Conservation (phyloP, 2,329 filamentous ascomycete species). For the Lizonia empirigonia region DNA sequence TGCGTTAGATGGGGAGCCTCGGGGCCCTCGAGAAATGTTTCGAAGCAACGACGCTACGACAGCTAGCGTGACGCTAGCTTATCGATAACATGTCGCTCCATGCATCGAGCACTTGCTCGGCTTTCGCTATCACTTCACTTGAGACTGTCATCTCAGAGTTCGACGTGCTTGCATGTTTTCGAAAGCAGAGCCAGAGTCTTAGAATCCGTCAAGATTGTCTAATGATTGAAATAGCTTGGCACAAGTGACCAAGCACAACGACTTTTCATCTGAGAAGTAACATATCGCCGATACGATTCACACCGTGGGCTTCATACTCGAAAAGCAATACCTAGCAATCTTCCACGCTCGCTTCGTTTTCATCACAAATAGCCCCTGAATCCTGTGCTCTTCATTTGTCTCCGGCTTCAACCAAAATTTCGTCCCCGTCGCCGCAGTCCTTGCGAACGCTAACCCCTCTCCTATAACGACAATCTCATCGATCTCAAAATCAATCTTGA, state of each 20-base stretch:
- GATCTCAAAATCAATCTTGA: conserved; percentile 14
- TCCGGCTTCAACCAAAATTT: conserved; percentile 16
- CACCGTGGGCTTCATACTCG: conserved; percentile 12
- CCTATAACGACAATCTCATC: conserved; percentile 13
- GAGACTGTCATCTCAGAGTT: not conserved
- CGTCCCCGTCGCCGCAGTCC: conserved; percentile 14
- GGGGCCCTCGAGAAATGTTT: conserved; percentile 12
- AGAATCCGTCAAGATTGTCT: too few relatives aligned
- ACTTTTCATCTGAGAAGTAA: not conserved
- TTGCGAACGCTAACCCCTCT: conserved; percentile 14
- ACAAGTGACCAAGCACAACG: too few relatives aligned
- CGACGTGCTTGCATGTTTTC: too few relatives aligned
- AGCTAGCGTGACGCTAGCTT: conserved; percentile 9
- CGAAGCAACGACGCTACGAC: not conserved
- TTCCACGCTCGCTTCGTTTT: conserved; percentile 6
- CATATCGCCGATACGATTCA: not conserved
- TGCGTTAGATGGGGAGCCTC: not conserved
- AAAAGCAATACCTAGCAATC: conserved; percentile 17
- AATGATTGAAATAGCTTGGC: too few relatives aligned
- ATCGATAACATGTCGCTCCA: too few relatives aligned
- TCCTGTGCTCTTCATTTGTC: conserved; percentile 11
- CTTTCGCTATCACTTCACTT: not conserved
- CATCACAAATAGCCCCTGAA: conserved; percentile 14
- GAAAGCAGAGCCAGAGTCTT: too few relatives aligned
- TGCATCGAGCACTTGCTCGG: not conserved